Evolutionary conservation across 805 yeast genomes (phyloP), one percentile per base, ranked within the genome.

Genomic region (Cyberlindnera mycetangii): DNA sequence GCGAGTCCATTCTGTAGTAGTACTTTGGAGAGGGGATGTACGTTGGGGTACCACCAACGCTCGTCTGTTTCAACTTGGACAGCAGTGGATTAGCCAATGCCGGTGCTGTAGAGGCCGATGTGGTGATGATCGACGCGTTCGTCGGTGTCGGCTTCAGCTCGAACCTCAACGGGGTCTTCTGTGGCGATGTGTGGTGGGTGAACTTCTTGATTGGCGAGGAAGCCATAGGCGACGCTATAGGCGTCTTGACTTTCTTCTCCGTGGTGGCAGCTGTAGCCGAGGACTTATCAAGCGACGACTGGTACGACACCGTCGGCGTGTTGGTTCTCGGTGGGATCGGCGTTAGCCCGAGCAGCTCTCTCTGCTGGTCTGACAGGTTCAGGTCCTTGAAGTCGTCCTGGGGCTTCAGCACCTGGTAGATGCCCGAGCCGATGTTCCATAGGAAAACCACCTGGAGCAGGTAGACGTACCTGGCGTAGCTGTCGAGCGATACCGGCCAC

Each of bases 281-380:
- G n/a, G n/a, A n/a, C n/a, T n/a, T n/a, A n/a, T n/a, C n/a, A 25
- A 25, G 28, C 10, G 28, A 25, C 16, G 37, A n/a, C 21, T 21
- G 59, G 27, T 64, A 50, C 42, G 52, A 61, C 39, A 64, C 59
- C 10, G 59, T 28, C n/a, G 45, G 17, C 22, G 56, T 37, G 35
- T 42, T 35, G 25, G 41, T 39, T 21, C 40, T 44, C 21, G 40
- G 8, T 12, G 49, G 45, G 15, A 44, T 42, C 5, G 45, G 42
- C 14, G 55, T 52, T 16, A 69, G 47, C 0, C 72, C 72, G 27
- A 69, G 47, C 19, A 69, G 52, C n/a, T 53, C 48, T 48, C 58
- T 61, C 44, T 69, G 74, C 10, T 58, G 58, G 4, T 55, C 48
- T 7, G 56, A 56, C 36, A 69, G 33, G 16, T 60, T 51, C 16